These are phyloP conservation scores for Canavalia ensiformis DNA, from an alignment of 306 rosid species.

Conservation along the genomic window DNA sequence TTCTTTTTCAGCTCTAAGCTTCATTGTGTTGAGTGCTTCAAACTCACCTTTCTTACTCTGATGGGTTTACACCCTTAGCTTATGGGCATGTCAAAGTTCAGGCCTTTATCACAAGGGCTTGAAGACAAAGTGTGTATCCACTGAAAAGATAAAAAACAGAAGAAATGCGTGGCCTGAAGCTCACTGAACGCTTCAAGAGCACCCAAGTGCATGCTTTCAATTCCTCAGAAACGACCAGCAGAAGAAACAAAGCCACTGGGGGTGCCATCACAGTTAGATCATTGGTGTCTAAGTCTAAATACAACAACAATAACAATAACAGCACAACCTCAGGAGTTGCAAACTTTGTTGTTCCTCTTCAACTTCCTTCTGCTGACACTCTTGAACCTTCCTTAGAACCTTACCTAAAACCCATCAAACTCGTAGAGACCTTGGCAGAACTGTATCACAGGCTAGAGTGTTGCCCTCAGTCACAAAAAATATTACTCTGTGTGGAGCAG, in stretches of 20 bases:
- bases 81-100: slow-evolving; percentile 43
- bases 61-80: slow-evolving; percentile 27
- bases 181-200: slow-evolving; percentile 69
- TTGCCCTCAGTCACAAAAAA: slow-evolving; percentile 57
- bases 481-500: slow-evolving; percentile 64
- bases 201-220: slow-evolving; percentile 74
- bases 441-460: slow-evolving; percentile 58
- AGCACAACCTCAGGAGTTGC: slow-evolving; percentile 53
- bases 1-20: slow-evolving; percentile 33
- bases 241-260: slow-evolving; percentile 41
- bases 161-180: slow-evolving; percentile 70
- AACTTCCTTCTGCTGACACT: slow-evolving; percentile 62
- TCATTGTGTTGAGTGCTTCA: not conserved
- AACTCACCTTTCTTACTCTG: not conserved
- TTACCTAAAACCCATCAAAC: slow-evolving; percentile 62
- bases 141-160: not conserved
- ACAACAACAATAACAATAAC: slow-evolving; percentile 40
- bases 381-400: slow-evolving; percentile 72
- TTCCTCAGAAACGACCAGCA: slow-evolving; percentile 55
- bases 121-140: slow-evolving; percentile 20
- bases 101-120: slow-evolving; percentile 27
- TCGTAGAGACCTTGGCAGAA: slow-evolving; percentile 65
- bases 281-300: slow-evolving; percentile 62
- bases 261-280: slow-evolving; percentile 52
- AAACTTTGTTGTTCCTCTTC: slow-evolving; percentile 61